These are phyloP conservation scores for Rutstroemia sp. DNA, from an alignment of 2,329 filamentous ascomycete species.

Conservation along the genomic window DNA sequence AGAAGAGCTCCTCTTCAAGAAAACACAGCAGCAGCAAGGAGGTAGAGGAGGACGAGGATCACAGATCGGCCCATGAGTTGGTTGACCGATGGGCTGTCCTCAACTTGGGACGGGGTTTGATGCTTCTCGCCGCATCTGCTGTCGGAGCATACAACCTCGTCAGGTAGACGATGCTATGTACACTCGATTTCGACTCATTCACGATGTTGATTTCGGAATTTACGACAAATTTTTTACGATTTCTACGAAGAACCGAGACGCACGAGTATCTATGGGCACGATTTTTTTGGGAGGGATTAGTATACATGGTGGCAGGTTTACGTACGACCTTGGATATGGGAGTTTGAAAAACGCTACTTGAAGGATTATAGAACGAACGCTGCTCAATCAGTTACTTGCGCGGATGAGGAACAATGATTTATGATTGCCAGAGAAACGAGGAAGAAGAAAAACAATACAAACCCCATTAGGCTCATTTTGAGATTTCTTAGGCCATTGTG, in stretches of 20 bases:
- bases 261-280: neutral
- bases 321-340: neutral
- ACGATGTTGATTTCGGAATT: neutral
- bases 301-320: neutral
- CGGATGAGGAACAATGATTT: neutral
- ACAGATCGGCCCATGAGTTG: slow-evolving; percentile 43
- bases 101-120: slow-evolving; percentile 38
- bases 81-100: slow-evolving; percentile 49
- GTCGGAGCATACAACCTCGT: slow-evolving; percentile 26
- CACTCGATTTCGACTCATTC: neutral
- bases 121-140: slow-evolving; percentile 23
- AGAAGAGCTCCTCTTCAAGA: slow-evolving; percentile 6
- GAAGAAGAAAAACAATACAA: neutral
- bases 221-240: neutral
- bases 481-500: neutral
- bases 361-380: neutral
- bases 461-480: neutral
- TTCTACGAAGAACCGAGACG: neutral
- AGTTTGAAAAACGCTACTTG: neutral
- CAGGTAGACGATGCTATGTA: slow-evolving; percentile 1
- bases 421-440: neutral
- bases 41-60: slow-evolving; percentile 34
- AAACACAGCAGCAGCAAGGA: slow-evolving; percentile 20
- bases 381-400: neutral
- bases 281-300: neutral